A percentile compares a stretch with the other conserved stretches of the same genome.
phyloP scores from a whole-genome alignment of 306 rosid species.

The Prunus fruticosa region DNA sequence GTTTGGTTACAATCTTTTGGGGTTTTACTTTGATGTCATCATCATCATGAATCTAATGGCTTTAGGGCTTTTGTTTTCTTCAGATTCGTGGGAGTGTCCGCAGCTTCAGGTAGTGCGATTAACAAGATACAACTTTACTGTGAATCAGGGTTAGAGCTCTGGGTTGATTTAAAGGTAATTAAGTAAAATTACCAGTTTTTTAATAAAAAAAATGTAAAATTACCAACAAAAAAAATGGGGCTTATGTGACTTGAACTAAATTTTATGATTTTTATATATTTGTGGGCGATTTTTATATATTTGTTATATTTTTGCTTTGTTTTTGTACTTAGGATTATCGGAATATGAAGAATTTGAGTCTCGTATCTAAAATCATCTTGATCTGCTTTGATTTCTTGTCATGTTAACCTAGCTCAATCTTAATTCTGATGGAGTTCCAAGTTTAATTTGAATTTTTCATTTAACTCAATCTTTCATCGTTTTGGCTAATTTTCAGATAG shows the following conservation, averaged over 20 bases:
- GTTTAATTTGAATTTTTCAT: neutral
- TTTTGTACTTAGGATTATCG: neutral
- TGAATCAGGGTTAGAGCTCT: neutral
- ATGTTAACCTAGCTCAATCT: neutral
- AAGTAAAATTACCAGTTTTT: neutral
- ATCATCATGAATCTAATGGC: neutral
- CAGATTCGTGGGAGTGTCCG: constrained; percentile 4
- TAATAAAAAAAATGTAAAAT: no score
- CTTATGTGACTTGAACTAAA: no score
- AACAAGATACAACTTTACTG: neutral
- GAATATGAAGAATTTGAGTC: neutral
- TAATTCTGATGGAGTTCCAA: neutral
- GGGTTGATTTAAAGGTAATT: constrained; percentile 21
- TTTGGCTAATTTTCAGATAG: neutral
- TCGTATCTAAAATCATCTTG: neutral
- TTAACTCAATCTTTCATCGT: neutral
- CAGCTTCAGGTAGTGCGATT: neutral
- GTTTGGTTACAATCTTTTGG: neutral
- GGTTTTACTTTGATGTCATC: neutral
- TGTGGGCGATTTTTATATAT: no score
- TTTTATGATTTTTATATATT: no score
- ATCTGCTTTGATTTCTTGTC: neutral
- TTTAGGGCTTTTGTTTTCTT: neutral
- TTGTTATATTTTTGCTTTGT: neutral
- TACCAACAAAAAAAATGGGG: no score